Conservation (phyloP, 2,329 filamentous ascomycete species). For the Verticillium tricorpus region DNA sequence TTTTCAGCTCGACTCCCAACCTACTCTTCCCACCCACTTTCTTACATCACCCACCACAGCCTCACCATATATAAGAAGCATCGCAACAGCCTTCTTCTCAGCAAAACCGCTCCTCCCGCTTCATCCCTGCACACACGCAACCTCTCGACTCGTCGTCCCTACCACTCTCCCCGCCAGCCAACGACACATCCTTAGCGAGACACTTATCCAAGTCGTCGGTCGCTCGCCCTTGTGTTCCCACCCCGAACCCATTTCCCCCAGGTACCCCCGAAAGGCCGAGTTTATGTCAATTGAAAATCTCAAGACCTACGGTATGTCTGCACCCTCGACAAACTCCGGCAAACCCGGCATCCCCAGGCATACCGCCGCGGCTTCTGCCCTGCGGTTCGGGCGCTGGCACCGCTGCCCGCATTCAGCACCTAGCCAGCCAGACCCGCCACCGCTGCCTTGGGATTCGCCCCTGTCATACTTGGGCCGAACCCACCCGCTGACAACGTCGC, state of each 20-base stretch:
- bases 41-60: constrained; percentile 16
- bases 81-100: background rate
- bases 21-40: background rate
- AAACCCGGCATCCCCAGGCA: background rate
- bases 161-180: background rate
- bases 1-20: background rate
- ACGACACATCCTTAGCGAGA: constrained; percentile 34
- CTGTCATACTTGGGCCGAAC: background rate
- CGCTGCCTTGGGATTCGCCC: constrained; percentile 1
- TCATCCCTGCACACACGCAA: background rate
- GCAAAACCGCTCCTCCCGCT: background rate
- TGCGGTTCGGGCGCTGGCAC: background rate
- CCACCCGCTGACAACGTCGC: background rate
- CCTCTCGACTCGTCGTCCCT: background rate
- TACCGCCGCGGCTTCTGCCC: background rate
- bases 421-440: constrained; percentile 3
- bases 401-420: background rate
- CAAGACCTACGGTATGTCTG: constrained; percentile 80
- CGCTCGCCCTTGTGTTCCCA: constrained; percentile 36
- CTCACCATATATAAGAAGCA: constrained; percentile 7
- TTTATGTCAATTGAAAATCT: constrained; percentile 99
- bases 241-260: constrained; percentile 49
- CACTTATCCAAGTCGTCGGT: constrained; percentile 43
- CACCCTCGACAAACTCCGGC: background rate
- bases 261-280: constrained; percentile 65